A percentile compares a stretch with the other conserved stretches of the same genome.
These are phyloP conservation scores for Vicia sativa DNA, from an alignment of 306 rosid genomes.

Conservation along the genomic window DNA sequence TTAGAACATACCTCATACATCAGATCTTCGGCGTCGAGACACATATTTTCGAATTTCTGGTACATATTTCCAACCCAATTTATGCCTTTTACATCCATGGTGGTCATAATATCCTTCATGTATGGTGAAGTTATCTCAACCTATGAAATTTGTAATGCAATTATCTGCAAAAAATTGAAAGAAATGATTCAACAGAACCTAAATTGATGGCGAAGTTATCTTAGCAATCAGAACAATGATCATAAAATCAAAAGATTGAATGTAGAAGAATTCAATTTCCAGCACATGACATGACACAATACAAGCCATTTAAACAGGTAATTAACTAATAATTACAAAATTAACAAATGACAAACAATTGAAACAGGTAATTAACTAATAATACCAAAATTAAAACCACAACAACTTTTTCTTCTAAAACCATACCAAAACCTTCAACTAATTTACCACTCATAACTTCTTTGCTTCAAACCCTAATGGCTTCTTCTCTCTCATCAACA, in stretches of 20 bases:
- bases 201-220: neutral
- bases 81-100: constrained; percentile 77
- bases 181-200: constrained; percentile 7
- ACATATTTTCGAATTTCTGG: constrained; percentile 83
- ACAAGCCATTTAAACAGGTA: neutral
- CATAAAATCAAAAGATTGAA: constrained; percentile 22
- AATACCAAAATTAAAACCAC: constrained; percentile 35
- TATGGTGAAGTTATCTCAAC: too few species aligned
- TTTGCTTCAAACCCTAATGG: constrained; percentile 5
- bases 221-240: constrained; percentile 9
- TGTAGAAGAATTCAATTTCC: constrained; percentile 27
- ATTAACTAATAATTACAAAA: constrained; percentile 27
- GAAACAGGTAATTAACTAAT: constrained; percentile 7
- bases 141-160: constrained; percentile 27
- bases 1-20: constrained; percentile 67
- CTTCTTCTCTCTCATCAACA: constrained; percentile 20
- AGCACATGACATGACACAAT: neutral
- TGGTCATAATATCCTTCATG: constrained; percentile 39
- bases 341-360: neutral
- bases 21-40: constrained; percentile 80
- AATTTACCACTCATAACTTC: constrained; percentile 30
- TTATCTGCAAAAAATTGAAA: constrained; percentile 44
- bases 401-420: constrained; percentile 28
- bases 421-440: constrained; percentile 38
- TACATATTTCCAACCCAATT: constrained; percentile 84